Conservation (phyloP, 2,329 filamentous ascomycete species). For the Curvularia sp. region DNA sequence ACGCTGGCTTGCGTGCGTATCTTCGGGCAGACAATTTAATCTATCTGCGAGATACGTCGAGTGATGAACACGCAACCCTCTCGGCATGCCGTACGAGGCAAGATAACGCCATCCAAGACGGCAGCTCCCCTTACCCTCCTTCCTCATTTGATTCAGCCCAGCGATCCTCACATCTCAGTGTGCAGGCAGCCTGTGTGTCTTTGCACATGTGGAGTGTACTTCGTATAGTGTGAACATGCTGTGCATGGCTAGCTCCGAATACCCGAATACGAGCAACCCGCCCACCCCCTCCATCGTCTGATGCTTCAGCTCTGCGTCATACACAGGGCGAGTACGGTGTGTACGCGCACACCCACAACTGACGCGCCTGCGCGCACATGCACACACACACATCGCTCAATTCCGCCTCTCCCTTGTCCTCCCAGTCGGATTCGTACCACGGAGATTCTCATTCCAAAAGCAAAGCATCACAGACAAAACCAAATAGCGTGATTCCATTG, state of each 20-base stretch:
- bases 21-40: constrained; percentile 1
- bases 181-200: not conserved
- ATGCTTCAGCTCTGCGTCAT: constrained; percentile 18
- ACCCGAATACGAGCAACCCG: constrained; percentile 13
- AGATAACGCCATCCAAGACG: constrained; percentile 3
- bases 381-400: not conserved
- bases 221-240: not conserved
- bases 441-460: not conserved
- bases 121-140: constrained; percentile 8
- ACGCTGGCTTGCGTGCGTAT: not conserved
- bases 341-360: not conserved
- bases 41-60: not conserved
- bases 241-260: constrained; percentile 4
- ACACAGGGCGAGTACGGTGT: constrained; percentile 9
- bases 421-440: not conserved
- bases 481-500: not conserved
- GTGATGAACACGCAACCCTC: not conserved
- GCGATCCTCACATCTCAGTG: constrained; percentile 11
- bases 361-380: not conserved
- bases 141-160: constrained; percentile 10
- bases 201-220: not conserved
- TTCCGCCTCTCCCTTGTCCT: not conserved
- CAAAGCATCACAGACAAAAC: not conserved
- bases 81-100: not conserved
- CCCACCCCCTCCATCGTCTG: constrained; percentile 5